Evolutionary conservation across 75 land plant genomes (phyloP), one percentile per base, ranked within the genome.

Genomic region (Picea glauca): DNA sequence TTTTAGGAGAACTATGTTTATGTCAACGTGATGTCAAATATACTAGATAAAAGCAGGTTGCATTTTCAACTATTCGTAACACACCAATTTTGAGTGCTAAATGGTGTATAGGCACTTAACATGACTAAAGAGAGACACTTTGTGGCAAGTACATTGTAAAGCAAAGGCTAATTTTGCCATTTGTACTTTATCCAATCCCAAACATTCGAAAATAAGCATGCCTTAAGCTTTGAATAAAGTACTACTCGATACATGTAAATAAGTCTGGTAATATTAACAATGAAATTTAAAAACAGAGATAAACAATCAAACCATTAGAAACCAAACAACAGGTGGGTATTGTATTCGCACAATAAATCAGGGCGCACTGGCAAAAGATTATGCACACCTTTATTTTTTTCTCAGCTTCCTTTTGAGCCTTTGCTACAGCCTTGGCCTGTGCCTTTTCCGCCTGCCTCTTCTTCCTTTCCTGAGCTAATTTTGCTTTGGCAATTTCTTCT

Each of bases 351-450:
- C 38, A 13, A 65, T 32, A 12, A 77, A 56, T 46, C 23, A 62
- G 13, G 54, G 78, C 8, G 0, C 59, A 77, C 58, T 17, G 63
- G 61, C 40, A 32, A n/a, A 23, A 33, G 11, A 32, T 8, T 38
- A 74, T 77, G 62, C 82, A 78, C 79, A 76, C 92, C 94, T 90
- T 90, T 5, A 75, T 80, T 76, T 86, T 88, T 78, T 90, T 86
- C 58, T 92, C 92, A 66, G 88, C 91, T 59, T 90, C 94, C 78
- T 90, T 90, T 56, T 92, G 86, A 76, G 91, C 88, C 77, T 76
- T 86, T 13, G 77, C 68, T 31, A 83, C 86, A 4, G 92, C 94
- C 78, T 92, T 92, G 12, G 90, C 90, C 13, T 82, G 90, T n/a
- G 87, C 82, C 81, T 86, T 90, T 78, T 92, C 93, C 14, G 85